Evolutionary conservation across 257 asterid species (phyloP).

Genomic region (Prunella vulgaris): DNA sequence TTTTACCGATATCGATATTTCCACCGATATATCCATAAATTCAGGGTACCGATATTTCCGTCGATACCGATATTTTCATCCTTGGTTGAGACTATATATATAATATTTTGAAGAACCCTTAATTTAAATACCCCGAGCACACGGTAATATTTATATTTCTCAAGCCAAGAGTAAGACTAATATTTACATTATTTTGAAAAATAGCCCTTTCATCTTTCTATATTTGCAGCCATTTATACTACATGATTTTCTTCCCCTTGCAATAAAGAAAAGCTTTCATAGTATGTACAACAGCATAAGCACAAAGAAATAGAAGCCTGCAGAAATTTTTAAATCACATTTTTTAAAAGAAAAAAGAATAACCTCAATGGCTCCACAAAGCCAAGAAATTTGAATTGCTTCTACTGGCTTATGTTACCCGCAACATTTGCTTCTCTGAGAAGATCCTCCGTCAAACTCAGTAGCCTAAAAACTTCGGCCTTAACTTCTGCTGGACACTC

Average conservation of each 20-base stretch:
- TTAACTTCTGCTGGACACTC: constrained; percentile 39
- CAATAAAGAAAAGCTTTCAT: not conserved
- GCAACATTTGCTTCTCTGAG: constrained; percentile 49
- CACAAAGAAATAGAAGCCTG: not conserved
- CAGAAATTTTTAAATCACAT: not conserved
- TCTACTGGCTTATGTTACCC: constrained; percentile 8
- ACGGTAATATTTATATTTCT: too few relatives aligned
- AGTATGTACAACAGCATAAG: not conserved
- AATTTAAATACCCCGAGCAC: too few relatives aligned
- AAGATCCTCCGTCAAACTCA: constrained; percentile 59
- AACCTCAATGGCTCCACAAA: not conserved
- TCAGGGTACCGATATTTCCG: too few relatives aligned
- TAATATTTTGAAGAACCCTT: too few relatives aligned
- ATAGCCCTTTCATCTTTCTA: not conserved
- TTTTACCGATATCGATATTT: too few relatives aligned
- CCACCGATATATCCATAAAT: too few relatives aligned
- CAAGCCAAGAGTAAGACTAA: not conserved
- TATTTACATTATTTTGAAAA: not conserved
- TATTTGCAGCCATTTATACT: not conserved
- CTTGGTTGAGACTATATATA: too few relatives aligned
- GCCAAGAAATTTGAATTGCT: not conserved
- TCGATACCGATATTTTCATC: too few relatives aligned
- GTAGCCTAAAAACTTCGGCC: constrained; percentile 58
- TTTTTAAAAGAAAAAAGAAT: too few relatives aligned
- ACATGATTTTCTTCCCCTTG: not conserved